phyloP scores from a whole-genome alignment of 202 grass and related monocot species.

The Musa balbisiana region DNA sequence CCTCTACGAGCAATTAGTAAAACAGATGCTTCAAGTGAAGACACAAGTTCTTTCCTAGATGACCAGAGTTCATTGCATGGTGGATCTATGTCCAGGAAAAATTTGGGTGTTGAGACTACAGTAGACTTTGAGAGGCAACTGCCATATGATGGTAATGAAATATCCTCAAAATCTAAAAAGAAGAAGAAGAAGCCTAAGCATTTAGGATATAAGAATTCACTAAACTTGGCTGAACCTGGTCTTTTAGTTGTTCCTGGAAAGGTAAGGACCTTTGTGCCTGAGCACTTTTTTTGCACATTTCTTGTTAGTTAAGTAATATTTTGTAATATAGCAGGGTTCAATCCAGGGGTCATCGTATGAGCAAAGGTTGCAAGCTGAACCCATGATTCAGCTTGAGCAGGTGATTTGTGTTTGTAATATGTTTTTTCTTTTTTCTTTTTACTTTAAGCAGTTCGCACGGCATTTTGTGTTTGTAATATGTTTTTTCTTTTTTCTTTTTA shows the following conservation, averaged over 20 bases:
- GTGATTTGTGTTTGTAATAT: slow-evolving; percentile 28
- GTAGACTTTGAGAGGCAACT: slow-evolving; percentile 70
- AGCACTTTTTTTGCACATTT: slow-evolving; percentile 19
- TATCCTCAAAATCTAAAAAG: slow-evolving; percentile 81
- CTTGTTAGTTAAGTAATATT: slow-evolving; percentile 30
- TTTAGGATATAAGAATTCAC: slow-evolving; percentile 38
- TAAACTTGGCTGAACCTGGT: slow-evolving; percentile 33
- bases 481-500: no score
- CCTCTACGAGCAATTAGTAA: slow-evolving; percentile 54
- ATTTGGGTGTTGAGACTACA: slow-evolving; percentile 61
- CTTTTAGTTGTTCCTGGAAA: slow-evolving; percentile 56
- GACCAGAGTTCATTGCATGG: slow-evolving; percentile 79
- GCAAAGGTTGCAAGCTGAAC: slow-evolving; percentile 50
- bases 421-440: neutral
- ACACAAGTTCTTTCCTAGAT: slow-evolving; percentile 85
- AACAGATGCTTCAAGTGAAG: slow-evolving; percentile 89
- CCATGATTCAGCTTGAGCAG: slow-evolving; percentile 61
- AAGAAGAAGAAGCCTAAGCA: slow-evolving; percentile 97
- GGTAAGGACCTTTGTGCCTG: slow-evolving; percentile 35
- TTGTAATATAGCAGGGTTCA: slow-evolving; percentile 15
- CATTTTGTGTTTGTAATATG: no score
- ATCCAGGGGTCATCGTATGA: slow-evolving; percentile 57
- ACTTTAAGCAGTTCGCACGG: neutral
- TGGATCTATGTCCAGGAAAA: slow-evolving; percentile 59
- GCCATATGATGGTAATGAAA: slow-evolving; percentile 52